These are phyloP conservation scores for Larix sibirica DNA, from an alignment of 83 land plant species.

Conservation along the genomic window DNA sequence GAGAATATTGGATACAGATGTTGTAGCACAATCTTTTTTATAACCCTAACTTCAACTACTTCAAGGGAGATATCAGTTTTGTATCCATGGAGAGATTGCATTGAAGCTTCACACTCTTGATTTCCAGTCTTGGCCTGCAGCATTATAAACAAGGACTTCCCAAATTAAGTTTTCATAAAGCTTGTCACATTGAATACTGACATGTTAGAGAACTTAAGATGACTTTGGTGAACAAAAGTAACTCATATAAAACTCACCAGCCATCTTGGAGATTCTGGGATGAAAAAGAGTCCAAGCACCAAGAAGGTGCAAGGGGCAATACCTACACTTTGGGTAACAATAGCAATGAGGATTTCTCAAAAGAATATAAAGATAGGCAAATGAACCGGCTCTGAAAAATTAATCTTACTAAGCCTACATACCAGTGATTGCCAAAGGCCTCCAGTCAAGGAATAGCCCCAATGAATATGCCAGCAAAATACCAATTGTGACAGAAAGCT, in stretches of 20 bases:
- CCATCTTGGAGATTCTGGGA: slow-evolving; percentile 91
- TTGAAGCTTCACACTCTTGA: slow-evolving; percentile 67
- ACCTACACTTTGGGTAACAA: slow-evolving; percentile 32
- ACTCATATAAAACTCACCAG: slow-evolving; percentile 47
- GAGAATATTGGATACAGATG: not conserved
- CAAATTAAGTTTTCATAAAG: not conserved
- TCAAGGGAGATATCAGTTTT: slow-evolving; percentile 70
- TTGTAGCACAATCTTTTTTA: not conserved
- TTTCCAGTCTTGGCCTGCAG: slow-evolving; percentile 81
- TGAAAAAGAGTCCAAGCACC: slow-evolving; percentile 71
- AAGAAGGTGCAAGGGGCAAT: slow-evolving; percentile 64
- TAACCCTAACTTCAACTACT: slow-evolving; percentile 72
- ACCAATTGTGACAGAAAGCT: slow-evolving; percentile 80
- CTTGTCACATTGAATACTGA: not conserved
- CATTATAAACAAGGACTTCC: not conserved
- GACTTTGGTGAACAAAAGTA: not conserved
- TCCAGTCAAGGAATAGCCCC: slow-evolving; percentile 63
- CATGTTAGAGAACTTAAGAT: not conserved
- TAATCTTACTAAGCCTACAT: not conserved
- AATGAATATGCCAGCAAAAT: slow-evolving; percentile 69
- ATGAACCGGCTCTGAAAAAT: too few species aligned
- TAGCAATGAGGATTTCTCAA: not conserved
- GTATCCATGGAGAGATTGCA: slow-evolving; percentile 76
- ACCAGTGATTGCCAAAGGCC: slow-evolving; percentile 70
- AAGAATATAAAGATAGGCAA: not conserved